Evolutionary conservation across 352 stramenopile species (phyloP), one percentile per base, ranked within the genome.

Genomic region (Globisporangium yorkense): DNA sequence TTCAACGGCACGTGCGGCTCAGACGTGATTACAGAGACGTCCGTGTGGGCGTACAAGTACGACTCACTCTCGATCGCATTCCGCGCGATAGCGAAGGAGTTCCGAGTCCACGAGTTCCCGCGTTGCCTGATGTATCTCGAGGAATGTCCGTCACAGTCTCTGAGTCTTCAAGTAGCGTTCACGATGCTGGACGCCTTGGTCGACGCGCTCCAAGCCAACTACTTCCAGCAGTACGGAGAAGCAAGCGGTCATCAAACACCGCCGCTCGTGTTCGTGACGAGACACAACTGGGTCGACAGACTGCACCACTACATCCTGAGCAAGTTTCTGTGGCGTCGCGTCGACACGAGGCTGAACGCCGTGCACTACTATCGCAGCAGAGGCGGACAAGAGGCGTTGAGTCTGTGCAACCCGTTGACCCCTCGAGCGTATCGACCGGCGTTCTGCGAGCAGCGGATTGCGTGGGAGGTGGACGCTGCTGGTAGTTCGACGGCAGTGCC

Each of bases 41-140:
- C 31, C 5, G 33, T 39, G 33, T 78, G 72, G 72, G 18, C 59
- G n/a, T 78, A 78, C 53, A 67, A 75, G 43, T 72, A 69, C 24
- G 72, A 76, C 60, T 76, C 67, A 3, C 57, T 70, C 10, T 76
- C 69, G 0, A 48, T 78, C 9, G n/a, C 58, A 12, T 45, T 39
- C 1, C 58, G 58, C 21, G 51, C 50, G 41, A 41, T 63, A 9
- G 58, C 35, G 5, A 10, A 50, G 15, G n/a, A 53, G 31, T 44
- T 63, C 16, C 16, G 43, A n/a, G 58, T 64, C 33, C 27, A 9
- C 20, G 35, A 37, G 43, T 64, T 59, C n/a, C 52, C 57, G 6
- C 27, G 50, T 5, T 45, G 43, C 7, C 8, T 62, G 16, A 7
- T 43, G 3, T 44, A 57, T 27, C 20, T 67, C 40, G 37, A 37